phyloP scores from a whole-genome alignment of 2,329 filamentous ascomycete genomes.

The Botryotinia convoluta region DNA sequence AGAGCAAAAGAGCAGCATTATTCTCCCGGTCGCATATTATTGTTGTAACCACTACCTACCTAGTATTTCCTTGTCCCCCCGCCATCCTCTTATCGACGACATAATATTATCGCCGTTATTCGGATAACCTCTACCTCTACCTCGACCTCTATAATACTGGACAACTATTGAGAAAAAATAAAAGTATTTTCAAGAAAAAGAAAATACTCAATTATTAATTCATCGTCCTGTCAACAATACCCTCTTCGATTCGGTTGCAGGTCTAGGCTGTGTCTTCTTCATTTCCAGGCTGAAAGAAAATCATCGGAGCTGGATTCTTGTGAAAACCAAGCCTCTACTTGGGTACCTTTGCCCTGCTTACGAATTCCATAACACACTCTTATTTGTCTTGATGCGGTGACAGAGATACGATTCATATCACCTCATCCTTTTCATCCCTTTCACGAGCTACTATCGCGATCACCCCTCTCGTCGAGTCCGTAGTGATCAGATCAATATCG shows the following conservation, averaged over 20 bases:
- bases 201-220: not conserved
- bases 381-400: conserved; percentile 18
- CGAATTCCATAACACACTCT: conserved; percentile 8
- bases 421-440: not conserved
- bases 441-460: not conserved
- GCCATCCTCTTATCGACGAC: conserved; percentile 31
- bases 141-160: not conserved
- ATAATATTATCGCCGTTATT: conserved; percentile 21
- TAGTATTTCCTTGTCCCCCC: conserved; percentile 21
- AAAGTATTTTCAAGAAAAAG: conserved; percentile 1
- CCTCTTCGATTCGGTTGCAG: conserved; percentile 23
- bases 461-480: conserved; percentile 6
- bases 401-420: conserved; percentile 1
- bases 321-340: conserved; percentile 31
- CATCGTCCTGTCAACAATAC: not conserved
- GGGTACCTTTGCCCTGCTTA: conserved; percentile 21
- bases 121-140: conserved; percentile 16
- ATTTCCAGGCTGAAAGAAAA: conserved; percentile 24
- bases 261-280: conserved; percentile 23
- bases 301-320: conserved; percentile 18
- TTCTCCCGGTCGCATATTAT: conserved; percentile 30
- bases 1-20: not conserved
- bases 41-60: conserved; percentile 13
- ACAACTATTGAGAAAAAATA: conserved; percentile 10
- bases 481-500: not conserved